Percentiles rank a stretch among this genome's conserved stretches.
Evolutionary conservation across 768 basidiomycete species (phyloP).

Genomic region (Mrakia frigida): DNA sequence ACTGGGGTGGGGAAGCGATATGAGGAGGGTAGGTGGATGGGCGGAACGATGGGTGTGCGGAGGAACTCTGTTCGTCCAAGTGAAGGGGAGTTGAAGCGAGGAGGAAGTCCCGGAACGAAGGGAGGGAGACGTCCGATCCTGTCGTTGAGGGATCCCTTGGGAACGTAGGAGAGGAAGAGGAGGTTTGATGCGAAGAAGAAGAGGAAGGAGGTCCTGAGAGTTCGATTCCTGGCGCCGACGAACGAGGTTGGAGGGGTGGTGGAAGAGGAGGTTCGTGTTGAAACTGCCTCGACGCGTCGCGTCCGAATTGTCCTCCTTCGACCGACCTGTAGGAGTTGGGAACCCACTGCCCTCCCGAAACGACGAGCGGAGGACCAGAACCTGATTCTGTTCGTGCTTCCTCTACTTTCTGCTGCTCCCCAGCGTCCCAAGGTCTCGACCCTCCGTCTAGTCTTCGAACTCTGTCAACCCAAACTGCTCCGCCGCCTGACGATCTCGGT

Average conservation of each 20-base stretch:
- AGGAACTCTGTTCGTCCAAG: not conserved
- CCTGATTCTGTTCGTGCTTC: not conserved
- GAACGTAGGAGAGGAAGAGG: not conserved
- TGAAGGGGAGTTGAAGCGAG: not conserved
- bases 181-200: not conserved
- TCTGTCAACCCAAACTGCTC: not conserved
- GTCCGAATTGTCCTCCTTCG: not conserved
- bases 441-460: not conserved
- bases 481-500: not conserved
- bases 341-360: not conserved
- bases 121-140: not conserved
- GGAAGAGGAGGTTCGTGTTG: not conserved
- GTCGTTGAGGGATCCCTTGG: not conserved
- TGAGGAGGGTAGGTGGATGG: not conserved
- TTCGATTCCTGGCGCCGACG: not conserved
- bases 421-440: not conserved
- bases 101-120: constrained; percentile 10
- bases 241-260: not conserved
- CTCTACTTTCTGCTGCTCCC: not conserved
- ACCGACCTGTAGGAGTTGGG: not conserved
- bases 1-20: not conserved
- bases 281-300: not conserved
- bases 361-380: not conserved
- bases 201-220: not conserved
- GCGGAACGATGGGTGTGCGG: not conserved